Evolutionary conservation across 768 basidiomycete genomes (phyloP).

Genomic region (Tylopilus vinaceipallidus): DNA sequence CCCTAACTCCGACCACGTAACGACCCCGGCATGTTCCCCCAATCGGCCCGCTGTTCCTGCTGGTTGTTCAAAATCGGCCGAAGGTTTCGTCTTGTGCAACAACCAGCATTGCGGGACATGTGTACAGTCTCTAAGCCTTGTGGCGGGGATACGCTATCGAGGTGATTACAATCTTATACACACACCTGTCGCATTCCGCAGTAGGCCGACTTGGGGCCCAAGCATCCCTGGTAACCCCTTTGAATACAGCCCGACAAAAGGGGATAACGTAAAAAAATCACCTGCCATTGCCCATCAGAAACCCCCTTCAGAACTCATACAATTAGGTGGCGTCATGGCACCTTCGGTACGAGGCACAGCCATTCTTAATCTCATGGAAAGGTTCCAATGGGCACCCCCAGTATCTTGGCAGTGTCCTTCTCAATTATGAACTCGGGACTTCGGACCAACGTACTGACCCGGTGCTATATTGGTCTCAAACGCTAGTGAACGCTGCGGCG

Average conservation of each 20-base stretch:
- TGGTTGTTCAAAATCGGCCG: no score
- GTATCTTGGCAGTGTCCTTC: slow-evolving; percentile 11
- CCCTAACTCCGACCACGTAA: no score
- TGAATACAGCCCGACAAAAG: background rate
- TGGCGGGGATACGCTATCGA: no score
- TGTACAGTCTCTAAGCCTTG: no score
- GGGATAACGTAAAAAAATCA: background rate
- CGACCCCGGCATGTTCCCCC: no score
- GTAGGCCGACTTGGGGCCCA: background rate
- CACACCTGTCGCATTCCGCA: background rate
- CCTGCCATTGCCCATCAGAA: background rate
- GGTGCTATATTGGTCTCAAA: background rate
- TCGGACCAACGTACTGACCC: background rate
- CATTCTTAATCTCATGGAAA: background rate
- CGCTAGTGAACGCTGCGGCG: background rate
- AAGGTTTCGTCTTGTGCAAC: no score
- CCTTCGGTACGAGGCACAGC: slow-evolving; percentile 1
- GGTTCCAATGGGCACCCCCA: background rate
- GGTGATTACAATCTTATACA: no score
- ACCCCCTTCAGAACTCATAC: background rate
- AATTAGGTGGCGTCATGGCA: background rate
- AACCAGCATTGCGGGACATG: no score
- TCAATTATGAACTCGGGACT: background rate
- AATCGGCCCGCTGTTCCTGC: no score
- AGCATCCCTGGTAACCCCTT: no score